phyloP scores from a whole-genome alignment of 495 filamentous ascomycete genomes.

The Aspergillus cavernicola region DNA sequence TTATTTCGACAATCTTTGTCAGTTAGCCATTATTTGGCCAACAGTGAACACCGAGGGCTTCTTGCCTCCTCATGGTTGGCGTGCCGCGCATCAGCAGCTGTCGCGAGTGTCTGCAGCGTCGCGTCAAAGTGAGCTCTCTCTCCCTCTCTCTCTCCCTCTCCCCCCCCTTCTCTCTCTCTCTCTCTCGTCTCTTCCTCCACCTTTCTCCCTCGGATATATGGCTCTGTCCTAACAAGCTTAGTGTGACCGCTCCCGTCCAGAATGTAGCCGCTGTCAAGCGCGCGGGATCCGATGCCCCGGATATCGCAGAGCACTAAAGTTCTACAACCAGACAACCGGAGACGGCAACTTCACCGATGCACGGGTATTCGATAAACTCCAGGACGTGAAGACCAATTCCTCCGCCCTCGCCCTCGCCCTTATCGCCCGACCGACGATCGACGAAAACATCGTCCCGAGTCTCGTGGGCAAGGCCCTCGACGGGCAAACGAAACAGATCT shows the following conservation, averaged over 20 bases:
- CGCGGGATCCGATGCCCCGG: constrained; percentile 29
- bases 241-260: constrained; percentile 31
- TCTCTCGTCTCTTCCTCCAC: background rate
- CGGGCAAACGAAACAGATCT: constrained; percentile 18
- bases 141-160: background rate
- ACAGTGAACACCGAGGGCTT: too few species aligned
- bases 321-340: constrained; percentile 12
- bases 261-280: constrained; percentile 29
- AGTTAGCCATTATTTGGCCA: too few species aligned
- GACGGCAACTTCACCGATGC: constrained; percentile 5
- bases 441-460: constrained; percentile 18
- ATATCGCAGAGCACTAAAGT: constrained; percentile 23
- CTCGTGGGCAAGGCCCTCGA: constrained; percentile 16
- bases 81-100: constrained; percentile 38
- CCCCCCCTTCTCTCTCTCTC: background rate
- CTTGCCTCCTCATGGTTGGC: constrained; percentile 40
- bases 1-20: too few species aligned
- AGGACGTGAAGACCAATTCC: background rate
- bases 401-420: background rate
- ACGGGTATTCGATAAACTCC: background rate
- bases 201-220: background rate
- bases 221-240: background rate
- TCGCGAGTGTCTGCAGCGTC: constrained; percentile 32
- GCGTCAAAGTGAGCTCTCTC: constrained; percentile 25
- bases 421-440: constrained; percentile 6